These are phyloP conservation scores for Globisporangium canariense DNA, from an alignment of 352 stramenopile genomes.

Conservation along the genomic window DNA sequence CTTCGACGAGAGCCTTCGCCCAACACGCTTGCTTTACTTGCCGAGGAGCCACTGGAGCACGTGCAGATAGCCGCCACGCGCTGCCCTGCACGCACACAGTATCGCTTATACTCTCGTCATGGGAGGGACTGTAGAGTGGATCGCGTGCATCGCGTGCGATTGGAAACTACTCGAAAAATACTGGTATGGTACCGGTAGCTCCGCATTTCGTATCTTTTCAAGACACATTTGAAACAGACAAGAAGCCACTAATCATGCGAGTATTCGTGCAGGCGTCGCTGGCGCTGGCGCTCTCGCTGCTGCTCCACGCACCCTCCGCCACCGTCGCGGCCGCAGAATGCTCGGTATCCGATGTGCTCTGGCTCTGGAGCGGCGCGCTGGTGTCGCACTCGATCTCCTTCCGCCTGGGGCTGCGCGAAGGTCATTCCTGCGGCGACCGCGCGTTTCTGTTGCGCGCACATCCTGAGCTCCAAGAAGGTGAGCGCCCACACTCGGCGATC, in stretches of 20 bases:
- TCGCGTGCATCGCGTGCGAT: too few relatives aligned
- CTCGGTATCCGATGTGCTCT: conserved; percentile 45
- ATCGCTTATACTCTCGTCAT: too few relatives aligned
- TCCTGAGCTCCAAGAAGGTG: conserved; percentile 32
- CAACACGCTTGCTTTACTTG: too few relatives aligned
- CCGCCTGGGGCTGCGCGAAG: conserved; percentile 60
- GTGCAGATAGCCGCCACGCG: too few relatives aligned
- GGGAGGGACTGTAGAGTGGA: too few relatives aligned
- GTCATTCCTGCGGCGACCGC: conserved; percentile 40
- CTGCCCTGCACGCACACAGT: too few relatives aligned
- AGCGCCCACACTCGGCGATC: conserved; percentile 51
- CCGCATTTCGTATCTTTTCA: neutral
- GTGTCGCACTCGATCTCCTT: conserved; percentile 65
- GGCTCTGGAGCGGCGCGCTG: conserved; percentile 72
- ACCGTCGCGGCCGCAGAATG: conserved; percentile 17
- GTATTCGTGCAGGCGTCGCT: neutral
- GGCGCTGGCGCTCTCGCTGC: neutral
- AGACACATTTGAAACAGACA: neutral
- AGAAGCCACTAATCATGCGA: neutral
- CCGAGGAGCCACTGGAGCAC: too few relatives aligned
- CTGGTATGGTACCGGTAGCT: too few relatives aligned
- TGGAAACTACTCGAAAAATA: too few relatives aligned
- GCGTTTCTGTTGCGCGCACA: conserved; percentile 62
- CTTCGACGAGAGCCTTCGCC: too few relatives aligned
- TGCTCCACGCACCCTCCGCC: neutral